Evolutionary conservation across 2,329 filamentous ascomycete genomes (phyloP).

Genomic region (Aspergillus jensenii): DNA sequence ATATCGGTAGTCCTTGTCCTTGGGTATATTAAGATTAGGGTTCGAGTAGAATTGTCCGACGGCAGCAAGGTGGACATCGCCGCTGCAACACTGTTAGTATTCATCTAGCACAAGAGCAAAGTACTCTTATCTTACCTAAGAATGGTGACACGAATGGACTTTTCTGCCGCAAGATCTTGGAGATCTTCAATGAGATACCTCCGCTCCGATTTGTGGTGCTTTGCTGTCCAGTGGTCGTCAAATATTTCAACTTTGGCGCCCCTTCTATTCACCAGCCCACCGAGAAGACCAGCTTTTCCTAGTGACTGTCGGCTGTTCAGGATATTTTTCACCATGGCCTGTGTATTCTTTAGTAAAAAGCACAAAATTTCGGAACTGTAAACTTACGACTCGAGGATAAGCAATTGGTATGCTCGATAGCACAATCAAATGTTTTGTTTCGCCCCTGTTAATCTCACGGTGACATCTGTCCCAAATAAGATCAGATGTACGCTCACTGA

Average conservation of each 20-base stretch:
- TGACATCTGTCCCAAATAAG: conserved; percentile 83
- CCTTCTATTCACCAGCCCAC: conserved; percentile 79
- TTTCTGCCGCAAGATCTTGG: conserved; percentile 89
- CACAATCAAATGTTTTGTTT: conserved; percentile 87
- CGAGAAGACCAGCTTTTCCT: conserved; percentile 76
- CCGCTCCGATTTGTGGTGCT: conserved; percentile 87
- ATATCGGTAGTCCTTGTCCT: conserved; percentile 90
- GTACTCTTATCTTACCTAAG: conserved; percentile 57
- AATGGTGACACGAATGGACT: conserved; percentile 87
- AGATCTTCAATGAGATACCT: conserved; percentile 84
- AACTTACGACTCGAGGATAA: conserved; percentile 71
- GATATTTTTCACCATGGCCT: conserved; percentile 66
- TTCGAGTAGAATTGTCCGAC: conserved; percentile 95
- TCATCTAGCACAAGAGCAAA: not conserved
- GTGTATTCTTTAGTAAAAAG: conserved; percentile 30
- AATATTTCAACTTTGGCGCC: conserved; percentile 90
- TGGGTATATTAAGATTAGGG: conserved; percentile 74
- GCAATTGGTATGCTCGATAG: conserved; percentile 81
- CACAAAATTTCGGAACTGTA: not conserved
- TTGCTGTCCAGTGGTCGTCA: conserved; percentile 97
- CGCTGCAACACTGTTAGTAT: conserved; percentile 49
- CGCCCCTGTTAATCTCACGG: conserved; percentile 75
- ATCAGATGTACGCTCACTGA: conserved; percentile 80
- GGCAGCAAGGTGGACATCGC: conserved; percentile 90
- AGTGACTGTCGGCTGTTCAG: conserved; percentile 87